Percentiles rank a stretch among this genome's conserved stretches.
Conservation (phyloP, 2,329 filamentous ascomycete genomes). For the Exophiala mesophila region DNA sequence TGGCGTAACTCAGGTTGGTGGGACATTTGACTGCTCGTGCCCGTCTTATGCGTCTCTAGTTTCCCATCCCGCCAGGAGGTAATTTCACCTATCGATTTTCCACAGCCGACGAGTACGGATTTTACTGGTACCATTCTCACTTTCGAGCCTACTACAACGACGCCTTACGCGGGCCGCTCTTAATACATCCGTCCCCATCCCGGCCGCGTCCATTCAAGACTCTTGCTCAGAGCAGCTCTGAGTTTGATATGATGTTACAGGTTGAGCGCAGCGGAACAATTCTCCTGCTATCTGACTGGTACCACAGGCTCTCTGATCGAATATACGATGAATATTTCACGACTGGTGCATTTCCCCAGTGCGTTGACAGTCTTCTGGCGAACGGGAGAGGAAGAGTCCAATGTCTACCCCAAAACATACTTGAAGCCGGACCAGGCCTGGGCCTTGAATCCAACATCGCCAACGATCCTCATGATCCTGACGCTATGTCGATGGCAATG, state of each 20-base stretch:
- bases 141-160: slow-evolving; percentile 20
- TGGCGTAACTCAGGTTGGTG: slow-evolving; percentile 8
- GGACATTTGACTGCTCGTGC: slow-evolving; percentile 1
- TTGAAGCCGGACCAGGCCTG: slow-evolving; percentile 17
- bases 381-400: slow-evolving; percentile 20
- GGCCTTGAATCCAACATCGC: slow-evolving; percentile 14
- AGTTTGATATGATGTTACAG: slow-evolving; percentile 15
- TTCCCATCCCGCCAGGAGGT: slow-evolving; percentile 12
- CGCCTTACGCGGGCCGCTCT: slow-evolving; percentile 13
- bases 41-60: slow-evolving; percentile 7
- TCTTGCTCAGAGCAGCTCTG: slow-evolving; percentile 12
- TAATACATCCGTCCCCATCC: slow-evolving; percentile 14
- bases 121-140: slow-evolving; percentile 17
- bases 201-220: slow-evolving; percentile 18
- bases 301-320: slow-evolving; percentile 16
- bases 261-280: slow-evolving; percentile 14
- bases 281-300: slow-evolving; percentile 21
- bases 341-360: slow-evolving; percentile 19
- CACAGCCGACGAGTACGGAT: slow-evolving; percentile 11
- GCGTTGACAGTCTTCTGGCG: slow-evolving; percentile 22
- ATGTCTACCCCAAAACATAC: slow-evolving; percentile 17
- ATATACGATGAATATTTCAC: slow-evolving; percentile 19
- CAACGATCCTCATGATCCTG: slow-evolving; percentile 13
- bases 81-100: slow-evolving; percentile 16
- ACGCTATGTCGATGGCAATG: slow-evolving; percentile 7